Conservation (phyloP, 176 grass and related monocot genomes). For the Puccinellia tenuiflora region DNA sequence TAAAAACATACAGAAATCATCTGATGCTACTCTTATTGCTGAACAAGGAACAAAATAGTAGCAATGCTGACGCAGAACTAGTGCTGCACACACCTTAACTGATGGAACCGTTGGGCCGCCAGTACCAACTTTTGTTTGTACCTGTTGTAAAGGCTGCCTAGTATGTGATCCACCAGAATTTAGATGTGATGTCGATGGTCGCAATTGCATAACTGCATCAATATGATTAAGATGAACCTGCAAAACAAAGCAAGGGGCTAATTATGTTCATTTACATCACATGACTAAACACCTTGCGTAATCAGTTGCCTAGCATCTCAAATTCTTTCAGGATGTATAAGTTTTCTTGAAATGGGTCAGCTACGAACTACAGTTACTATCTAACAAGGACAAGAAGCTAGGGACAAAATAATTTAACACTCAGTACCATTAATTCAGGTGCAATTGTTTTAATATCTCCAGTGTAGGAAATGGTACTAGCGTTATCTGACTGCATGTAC, state of each 20-base stretch:
- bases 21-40: neutral
- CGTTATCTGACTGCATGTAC: neutral
- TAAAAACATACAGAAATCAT: neutral
- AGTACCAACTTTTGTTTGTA: conserved; percentile 11
- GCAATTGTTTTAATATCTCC: neutral
- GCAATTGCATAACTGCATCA: conserved; percentile 67
- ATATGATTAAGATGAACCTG: conserved; percentile 86
- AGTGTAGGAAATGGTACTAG: neutral
- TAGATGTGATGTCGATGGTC: conserved; percentile 53
- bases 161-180: conserved; percentile 29
- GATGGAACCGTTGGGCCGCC: conserved; percentile 7
- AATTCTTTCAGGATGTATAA: conserved; percentile 7
- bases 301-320: neutral
- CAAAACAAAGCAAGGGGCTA: conserved; percentile 28
- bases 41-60: conserved; percentile 2
- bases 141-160: conserved; percentile 34
- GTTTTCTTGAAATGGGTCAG: neutral
- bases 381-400: neutral
- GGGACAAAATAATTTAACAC: neutral
- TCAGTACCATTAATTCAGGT: neutral
- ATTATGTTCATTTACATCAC: neutral
- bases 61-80: conserved; percentile 5
- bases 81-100: conserved; percentile 19
- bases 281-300: conserved; percentile 5
- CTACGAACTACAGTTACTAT: neutral